phyloP scores from a whole-genome alignment of 306 rosid genomes.

The Betula pendula region DNA sequence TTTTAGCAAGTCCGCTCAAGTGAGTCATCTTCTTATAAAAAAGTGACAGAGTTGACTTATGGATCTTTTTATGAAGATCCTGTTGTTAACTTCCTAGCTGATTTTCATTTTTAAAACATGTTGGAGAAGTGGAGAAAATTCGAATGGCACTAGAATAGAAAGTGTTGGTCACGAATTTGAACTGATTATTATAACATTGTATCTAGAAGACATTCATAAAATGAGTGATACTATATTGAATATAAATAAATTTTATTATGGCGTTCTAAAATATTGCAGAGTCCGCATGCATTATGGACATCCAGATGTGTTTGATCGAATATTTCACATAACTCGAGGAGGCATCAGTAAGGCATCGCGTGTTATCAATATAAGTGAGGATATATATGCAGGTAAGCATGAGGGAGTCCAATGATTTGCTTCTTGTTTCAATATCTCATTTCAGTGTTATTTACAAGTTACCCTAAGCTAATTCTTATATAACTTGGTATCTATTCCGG shows the following conservation, averaged over 20 bases:
- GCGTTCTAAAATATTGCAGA: conserved; percentile 44
- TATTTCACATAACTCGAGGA: conserved; percentile 94
- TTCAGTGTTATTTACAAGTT: neutral
- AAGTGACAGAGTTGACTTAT: neutral
- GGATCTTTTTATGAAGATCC: neutral
- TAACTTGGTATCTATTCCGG: neutral
- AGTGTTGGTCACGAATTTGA: neutral
- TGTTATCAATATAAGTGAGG: conserved; percentile 96
- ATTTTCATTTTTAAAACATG: neutral
- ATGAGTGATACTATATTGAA: neutral
- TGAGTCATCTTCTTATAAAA: conserved; percentile 39
- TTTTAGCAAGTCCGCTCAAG: conserved; percentile 91
- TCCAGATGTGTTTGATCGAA: conserved; percentile 94
- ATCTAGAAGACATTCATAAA: neutral
- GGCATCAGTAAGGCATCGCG: conserved; percentile 98
- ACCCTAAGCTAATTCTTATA: neutral
- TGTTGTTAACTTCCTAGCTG: neutral
- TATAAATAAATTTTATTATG: neutral
- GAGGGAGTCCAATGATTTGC: neutral
- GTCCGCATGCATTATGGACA: conserved; percentile 99
- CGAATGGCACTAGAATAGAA: neutral
- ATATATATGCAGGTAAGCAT: conserved; percentile 77
- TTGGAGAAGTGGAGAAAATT: conserved; percentile 3
- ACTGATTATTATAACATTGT: neutral
- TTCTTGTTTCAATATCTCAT: neutral